Evolutionary conservation across 2,329 filamentous ascomycete species (phyloP).

Genomic region (Myriosclerotinia curreyana): DNA sequence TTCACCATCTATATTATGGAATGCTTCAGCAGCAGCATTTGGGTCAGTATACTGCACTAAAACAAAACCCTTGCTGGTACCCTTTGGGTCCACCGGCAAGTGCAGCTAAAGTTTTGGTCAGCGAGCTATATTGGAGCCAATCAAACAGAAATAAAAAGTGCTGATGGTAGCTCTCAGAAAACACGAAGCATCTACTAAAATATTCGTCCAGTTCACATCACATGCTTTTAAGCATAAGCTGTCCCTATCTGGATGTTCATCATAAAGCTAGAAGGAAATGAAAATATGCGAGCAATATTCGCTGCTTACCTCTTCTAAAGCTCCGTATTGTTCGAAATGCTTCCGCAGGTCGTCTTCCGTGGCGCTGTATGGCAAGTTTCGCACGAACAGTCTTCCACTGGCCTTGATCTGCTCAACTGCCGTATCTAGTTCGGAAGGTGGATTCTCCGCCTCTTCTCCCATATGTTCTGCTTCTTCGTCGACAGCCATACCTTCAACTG

Average conservation of each 20-base stretch:
- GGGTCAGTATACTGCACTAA: conserved; percentile 76
- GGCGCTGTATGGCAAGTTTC: conserved; percentile 81
- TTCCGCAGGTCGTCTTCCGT: conserved; percentile 73
- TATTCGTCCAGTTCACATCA: conserved; percentile 94
- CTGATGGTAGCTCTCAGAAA: conserved; percentile 55
- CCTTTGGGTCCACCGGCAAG: conserved; percentile 70
- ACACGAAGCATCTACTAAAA: conserved; percentile 99
- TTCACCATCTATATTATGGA: conserved; percentile 74
- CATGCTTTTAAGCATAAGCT: conserved; percentile 85
- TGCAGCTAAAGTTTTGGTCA: conserved; percentile 69
- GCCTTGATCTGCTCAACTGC: conserved; percentile 60
- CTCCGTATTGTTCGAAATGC: conserved; percentile 70
- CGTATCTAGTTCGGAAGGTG: conserved; percentile 39
- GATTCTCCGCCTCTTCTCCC: conserved; percentile 29
- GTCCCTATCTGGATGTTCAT: conserved; percentile 99
- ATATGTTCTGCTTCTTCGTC: conserved; percentile 29
- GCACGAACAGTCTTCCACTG: conserved; percentile 78
- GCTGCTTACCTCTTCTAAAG: conserved; percentile 78
- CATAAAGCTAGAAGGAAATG: conserved; percentile 51
- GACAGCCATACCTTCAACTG: conserved; percentile 23
- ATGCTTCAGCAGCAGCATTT: conserved; percentile 73
- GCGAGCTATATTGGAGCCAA: conserved; percentile 13
- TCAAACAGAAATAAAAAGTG: conserved; percentile 25
- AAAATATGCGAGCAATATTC: conserved; percentile 30
- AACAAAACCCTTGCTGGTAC: conserved; percentile 83